Evolutionary conservation across 202 grass and related monocot species (phyloP).

Genomic region (Sporobolus alterniflorus): DNA sequence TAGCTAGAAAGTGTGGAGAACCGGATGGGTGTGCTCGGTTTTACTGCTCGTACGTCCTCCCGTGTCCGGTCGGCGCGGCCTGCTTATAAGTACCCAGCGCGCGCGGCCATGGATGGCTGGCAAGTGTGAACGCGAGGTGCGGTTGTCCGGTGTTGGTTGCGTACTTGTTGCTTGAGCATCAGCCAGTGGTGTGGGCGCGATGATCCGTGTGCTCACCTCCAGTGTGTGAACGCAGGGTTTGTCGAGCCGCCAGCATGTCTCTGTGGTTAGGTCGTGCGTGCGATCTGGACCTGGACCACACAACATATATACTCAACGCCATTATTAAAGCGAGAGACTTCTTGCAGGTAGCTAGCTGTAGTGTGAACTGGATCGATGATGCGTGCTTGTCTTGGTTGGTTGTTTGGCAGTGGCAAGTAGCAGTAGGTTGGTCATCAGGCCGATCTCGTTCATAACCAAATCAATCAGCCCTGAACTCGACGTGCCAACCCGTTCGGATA

Average conservation of each 20-base stretch:
- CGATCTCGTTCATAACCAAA: not conserved
- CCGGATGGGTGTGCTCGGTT: not conserved
- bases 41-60: not conserved
- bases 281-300: too few species aligned
- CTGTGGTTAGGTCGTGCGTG: not conserved
- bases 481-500: not conserved
- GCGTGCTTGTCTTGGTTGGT: not conserved
- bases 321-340: too few species aligned
- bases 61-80: not conserved
- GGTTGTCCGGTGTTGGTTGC: not conserved
- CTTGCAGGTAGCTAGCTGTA: too few species aligned
- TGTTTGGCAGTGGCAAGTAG: too few species aligned
- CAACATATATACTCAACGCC: too few species aligned
- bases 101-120: too few species aligned
- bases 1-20: too few species aligned
- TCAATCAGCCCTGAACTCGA: not conserved
- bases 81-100: constrained; percentile 15
- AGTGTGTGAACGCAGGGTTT: not conserved
- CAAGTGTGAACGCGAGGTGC: not conserved
- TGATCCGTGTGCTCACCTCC: too few species aligned
- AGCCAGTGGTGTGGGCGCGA: not conserved
- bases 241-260: not conserved
- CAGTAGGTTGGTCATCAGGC: not conserved
- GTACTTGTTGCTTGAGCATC: not conserved
- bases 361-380: not conserved